Conservation (phyloP, 176 grass and related monocot species). For the bread wheat (Triticum aestivum) region IWGSC_CS_RefSeq_v2.1 NC_057801.1:837057340-837057839, state of each 20-base stretch:
- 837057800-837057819: no score
- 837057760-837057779: background rate
- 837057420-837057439: background rate
- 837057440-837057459: background rate
- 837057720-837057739: background rate
- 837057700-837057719: background rate
- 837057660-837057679: background rate
- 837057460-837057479: background rate
- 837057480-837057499: conserved; percentile 2
- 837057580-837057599: background rate
- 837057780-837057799: no score
- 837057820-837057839: no score
- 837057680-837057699: background rate
- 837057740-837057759: background rate
- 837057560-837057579: no score
- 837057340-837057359: background rate
- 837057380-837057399: background rate
- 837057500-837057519: background rate
- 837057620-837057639: background rate
- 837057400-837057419: background rate
- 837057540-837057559: background rate
- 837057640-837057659: background rate
- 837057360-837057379: no score
- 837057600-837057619: background rate
- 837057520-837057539: background rate